These are phyloP conservation scores for Penicillium subrubescens DNA, from an alignment of 495 filamentous ascomycete species.

Conservation along the genomic window DNA sequence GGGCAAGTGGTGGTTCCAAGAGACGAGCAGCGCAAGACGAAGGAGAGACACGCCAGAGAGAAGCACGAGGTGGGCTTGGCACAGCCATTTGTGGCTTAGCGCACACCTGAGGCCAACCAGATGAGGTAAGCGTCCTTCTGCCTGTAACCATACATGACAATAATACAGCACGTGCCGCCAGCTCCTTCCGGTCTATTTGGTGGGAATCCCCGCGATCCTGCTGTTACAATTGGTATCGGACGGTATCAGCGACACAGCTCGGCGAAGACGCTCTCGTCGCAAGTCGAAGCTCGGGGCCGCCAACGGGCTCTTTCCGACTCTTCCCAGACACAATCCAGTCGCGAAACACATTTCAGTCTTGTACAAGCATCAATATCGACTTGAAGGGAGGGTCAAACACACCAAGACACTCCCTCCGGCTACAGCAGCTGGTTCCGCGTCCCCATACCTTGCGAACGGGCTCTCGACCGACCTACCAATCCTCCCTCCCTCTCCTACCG, in stretches of 20 bases:
- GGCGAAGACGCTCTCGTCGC: slow-evolving; percentile 30
- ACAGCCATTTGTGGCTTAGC: slow-evolving; percentile 38
- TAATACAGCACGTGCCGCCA: slow-evolving; percentile 12
- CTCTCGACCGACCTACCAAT: slow-evolving; percentile 20
- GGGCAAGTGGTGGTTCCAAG: slow-evolving; percentile 15
- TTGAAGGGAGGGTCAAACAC: background rate
- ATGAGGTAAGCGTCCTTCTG: slow-evolving; percentile 16
- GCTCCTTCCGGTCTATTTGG: background rate
- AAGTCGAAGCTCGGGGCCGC: slow-evolving; percentile 19
- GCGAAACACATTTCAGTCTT: background rate
- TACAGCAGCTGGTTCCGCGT: slow-evolving; percentile 24
- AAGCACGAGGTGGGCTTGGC: slow-evolving; percentile 32
- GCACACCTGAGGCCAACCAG: slow-evolving; percentile 5
- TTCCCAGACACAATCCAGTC: slow-evolving; percentile 11
- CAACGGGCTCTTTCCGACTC: slow-evolving; percentile 3
- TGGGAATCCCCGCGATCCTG: too few species aligned
- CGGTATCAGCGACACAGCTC: slow-evolving; percentile 17
- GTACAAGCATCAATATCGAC: background rate
- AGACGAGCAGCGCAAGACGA: slow-evolving; percentile 21
- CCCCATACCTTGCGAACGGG: slow-evolving; percentile 26
- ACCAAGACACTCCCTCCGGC: slow-evolving; percentile 11
- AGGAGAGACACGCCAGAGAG: slow-evolving; percentile 23
- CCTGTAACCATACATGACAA: slow-evolving; percentile 16
- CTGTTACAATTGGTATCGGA: slow-evolving; percentile 9
- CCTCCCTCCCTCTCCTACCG: slow-evolving; percentile 26